These are phyloP conservation scores for Colletotrichum falcatum DNA, from an alignment of 2,329 filamentous ascomycete genomes.

Conservation along the genomic window DNA sequence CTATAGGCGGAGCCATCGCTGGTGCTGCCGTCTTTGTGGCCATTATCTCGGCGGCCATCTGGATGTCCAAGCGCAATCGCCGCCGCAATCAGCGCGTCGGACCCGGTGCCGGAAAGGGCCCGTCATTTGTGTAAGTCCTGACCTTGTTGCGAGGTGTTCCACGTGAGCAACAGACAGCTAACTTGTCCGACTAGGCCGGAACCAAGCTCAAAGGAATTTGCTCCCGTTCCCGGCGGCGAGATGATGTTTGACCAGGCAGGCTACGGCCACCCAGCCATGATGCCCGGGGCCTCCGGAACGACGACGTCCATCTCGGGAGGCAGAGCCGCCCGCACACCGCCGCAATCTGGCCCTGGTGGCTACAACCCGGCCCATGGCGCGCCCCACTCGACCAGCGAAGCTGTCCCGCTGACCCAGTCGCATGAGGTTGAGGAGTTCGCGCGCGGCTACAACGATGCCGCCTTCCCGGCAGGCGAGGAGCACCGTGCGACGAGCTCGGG, in stretches of 20 bases:
- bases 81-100: conserved; percentile 57
- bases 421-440: conserved; percentile 59
- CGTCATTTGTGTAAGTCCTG: conserved; percentile 57
- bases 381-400: conserved; percentile 49
- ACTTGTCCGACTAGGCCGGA: conserved; percentile 47
- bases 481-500: conserved; percentile 48
- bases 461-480: conserved; percentile 53
- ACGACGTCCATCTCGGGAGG: conserved; percentile 39
- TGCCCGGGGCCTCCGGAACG: conserved; percentile 39
- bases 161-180: conserved; percentile 34
- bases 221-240: conserved; percentile 41
- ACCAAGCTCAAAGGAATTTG: conserved; percentile 47
- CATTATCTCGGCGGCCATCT: conserved; percentile 57
- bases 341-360: conserved; percentile 5
- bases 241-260: conserved; percentile 39
- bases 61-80: conserved; percentile 57
- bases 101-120: conserved; percentile 53
- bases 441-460: conserved; percentile 55
- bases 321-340: conserved; percentile 13
- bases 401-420: conserved; percentile 54
- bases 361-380: conserved; percentile 44
- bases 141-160: neutral
- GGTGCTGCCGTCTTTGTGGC: conserved; percentile 60
- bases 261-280: conserved; percentile 37
- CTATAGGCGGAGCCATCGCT: conserved; percentile 67